Evolutionary conservation across 495 filamentous ascomycete genomes (phyloP).

Genomic region (Hypoxylon cercidicola): DNA sequence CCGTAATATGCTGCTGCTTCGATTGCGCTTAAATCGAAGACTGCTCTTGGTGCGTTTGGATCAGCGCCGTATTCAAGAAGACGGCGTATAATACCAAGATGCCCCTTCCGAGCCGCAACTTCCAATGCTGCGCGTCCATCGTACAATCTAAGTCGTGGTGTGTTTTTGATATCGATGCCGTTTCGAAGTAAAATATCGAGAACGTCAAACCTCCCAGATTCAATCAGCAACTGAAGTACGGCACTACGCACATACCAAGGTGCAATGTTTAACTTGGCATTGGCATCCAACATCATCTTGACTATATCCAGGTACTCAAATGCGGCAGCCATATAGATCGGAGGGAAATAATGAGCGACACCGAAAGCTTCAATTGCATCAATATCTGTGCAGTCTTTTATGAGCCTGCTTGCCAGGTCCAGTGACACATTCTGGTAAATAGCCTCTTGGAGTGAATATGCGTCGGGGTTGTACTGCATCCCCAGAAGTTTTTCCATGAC

Average conservation of each 20-base stretch:
- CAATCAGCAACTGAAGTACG: not conserved
- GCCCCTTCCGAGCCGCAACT: constrained; percentile 1
- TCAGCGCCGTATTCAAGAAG: constrained; percentile 9
- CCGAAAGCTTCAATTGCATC: not conserved
- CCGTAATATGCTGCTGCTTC: constrained; percentile 6
- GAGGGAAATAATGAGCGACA: not conserved
- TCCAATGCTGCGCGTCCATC: not conserved
- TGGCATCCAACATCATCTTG: constrained; percentile 3
- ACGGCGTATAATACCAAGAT: constrained; percentile 6
- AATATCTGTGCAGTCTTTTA: constrained; percentile 2
- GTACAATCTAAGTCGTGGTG: not conserved
- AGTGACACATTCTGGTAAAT: not conserved
- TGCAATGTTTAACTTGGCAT: constrained; percentile 12
- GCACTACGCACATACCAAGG: not conserved
- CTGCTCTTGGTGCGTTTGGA: not conserved
- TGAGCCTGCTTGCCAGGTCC: not conserved
- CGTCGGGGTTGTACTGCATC: constrained; percentile 8
- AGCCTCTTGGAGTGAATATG: not conserved
- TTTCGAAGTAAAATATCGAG: constrained; percentile 1
- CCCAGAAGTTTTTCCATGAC: constrained; percentile 3
- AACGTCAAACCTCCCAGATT: not conserved
- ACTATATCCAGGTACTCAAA: not conserved
- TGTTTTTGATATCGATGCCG: constrained; percentile 4
- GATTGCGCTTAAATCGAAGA: not conserved
- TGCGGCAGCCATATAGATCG: not conserved